phyloP scores from a whole-genome alignment of 495 filamentous ascomycete genomes.

The Podospora fimiseda region DNA sequence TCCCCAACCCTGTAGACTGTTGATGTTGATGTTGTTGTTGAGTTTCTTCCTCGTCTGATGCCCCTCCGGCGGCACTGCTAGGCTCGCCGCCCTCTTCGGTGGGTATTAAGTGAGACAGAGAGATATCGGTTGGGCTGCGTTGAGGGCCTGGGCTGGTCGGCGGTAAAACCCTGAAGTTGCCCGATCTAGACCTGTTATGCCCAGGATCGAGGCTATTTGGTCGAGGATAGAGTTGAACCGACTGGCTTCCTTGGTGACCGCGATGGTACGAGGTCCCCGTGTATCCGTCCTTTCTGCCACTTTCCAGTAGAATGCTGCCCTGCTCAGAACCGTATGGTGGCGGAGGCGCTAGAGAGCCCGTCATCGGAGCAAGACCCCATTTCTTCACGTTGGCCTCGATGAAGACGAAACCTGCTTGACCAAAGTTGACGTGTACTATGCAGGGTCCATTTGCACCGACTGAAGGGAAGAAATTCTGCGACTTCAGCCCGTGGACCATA shows the following conservation, averaged over 20 bases:
- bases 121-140: slow-evolving; percentile 94
- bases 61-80: slow-evolving; percentile 46
- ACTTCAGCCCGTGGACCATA: slow-evolving; percentile 84
- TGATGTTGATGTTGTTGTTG: slow-evolving; percentile 25
- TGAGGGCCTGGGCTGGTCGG: slow-evolving; percentile 85
- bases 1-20: slow-evolving; percentile 32
- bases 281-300: slow-evolving; percentile 61
- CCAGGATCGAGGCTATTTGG: slow-evolving; percentile 31
- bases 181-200: slow-evolving; percentile 51
- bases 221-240: slow-evolving; percentile 33
- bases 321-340: slow-evolving; percentile 95
- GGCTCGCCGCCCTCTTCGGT: slow-evolving; percentile 73
- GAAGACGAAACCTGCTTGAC: slow-evolving; percentile 94
- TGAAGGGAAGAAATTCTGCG: slow-evolving; percentile 94
- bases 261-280: slow-evolving; percentile 46
- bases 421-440: slow-evolving; percentile 92
- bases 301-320: slow-evolving; percentile 88
- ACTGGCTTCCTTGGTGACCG: slow-evolving; percentile 44
- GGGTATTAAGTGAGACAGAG: slow-evolving; percentile 68
- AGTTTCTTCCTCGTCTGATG: slow-evolving; percentile 26
- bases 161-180: slow-evolving; percentile 56
- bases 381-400: slow-evolving; percentile 99
- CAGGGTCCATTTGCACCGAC: slow-evolving; percentile 91
- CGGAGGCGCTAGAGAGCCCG: slow-evolving; percentile 87
- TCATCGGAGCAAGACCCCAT: slow-evolving; percentile 96